Percentiles rank a stretch among this genome's conserved stretches.
Conservation (phyloP, 164 flowering plant species). For the Tetrastigma voinierianum region DNA sequence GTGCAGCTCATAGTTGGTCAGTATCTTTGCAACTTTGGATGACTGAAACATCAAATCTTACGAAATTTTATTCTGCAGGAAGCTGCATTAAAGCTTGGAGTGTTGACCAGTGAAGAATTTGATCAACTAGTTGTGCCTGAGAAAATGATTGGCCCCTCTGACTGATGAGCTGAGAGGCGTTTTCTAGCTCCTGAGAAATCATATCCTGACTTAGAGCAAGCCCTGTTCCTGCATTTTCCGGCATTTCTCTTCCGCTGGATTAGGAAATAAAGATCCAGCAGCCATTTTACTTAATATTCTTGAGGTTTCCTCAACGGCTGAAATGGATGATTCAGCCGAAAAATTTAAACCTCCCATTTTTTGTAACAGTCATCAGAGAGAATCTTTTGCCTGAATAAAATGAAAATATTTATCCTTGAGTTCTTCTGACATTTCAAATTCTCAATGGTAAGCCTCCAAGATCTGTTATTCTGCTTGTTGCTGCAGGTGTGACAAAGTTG, state of each 20-base stretch:
- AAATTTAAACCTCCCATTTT: too few relatives aligned
- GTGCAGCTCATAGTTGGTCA: not conserved
- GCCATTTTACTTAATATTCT: slow-evolving; percentile 5
- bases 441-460: too few relatives aligned
- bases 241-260: slow-evolving; percentile 1
- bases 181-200: not conserved
- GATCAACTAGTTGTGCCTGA: slow-evolving; percentile 88
- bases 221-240: not conserved
- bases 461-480: too few relatives aligned
- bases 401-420: too few relatives aligned
- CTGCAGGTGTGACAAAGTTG: too few relatives aligned
- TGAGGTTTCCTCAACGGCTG: slow-evolving; percentile 6
- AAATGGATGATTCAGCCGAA: too few relatives aligned
- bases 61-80: slow-evolving; percentile 51
- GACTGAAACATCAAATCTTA: not conserved
- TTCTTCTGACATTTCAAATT: too few relatives aligned
- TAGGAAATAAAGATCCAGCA: slow-evolving; percentile 9
- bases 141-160: slow-evolving; percentile 93
- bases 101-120: slow-evolving; percentile 76
- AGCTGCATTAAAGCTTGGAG: slow-evolving; percentile 75
- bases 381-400: too few relatives aligned
- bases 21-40: not conserved
- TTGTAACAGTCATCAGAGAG: too few relatives aligned
- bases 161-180: slow-evolving; percentile 20
- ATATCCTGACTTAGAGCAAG: not conserved